These are phyloP conservation scores for Aristolochia fimbriata DNA, from an alignment of 164 flowering plant species.

Conservation along the genomic window DNA sequence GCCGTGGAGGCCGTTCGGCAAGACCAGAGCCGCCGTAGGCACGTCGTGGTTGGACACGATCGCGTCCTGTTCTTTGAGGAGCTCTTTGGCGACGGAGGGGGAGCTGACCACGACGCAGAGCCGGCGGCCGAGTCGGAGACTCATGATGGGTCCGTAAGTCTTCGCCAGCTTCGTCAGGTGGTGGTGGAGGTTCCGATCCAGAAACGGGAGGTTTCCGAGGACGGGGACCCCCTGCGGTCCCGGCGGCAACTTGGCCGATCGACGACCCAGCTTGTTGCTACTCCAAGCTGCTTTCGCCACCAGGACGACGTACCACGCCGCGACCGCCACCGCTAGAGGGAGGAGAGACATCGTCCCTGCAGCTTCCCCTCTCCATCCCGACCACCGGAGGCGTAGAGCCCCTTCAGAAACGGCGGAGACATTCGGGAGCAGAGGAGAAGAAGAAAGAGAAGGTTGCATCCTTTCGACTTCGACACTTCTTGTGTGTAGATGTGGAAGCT, in stretches of 20 bases:
- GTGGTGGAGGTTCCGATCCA: constrained; percentile 1
- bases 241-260: background rate
- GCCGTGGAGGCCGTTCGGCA: background rate
- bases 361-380: no score
- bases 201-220: constrained; percentile 3
- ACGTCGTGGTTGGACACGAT: constrained; percentile 7
- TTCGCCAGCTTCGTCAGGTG: background rate
- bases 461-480: no score
- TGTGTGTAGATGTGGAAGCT: no score
- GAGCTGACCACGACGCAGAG: constrained; percentile 6
- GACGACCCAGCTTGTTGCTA: no score
- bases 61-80: constrained; percentile 3
- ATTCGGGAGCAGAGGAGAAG: no score
- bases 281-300: no score
- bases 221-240: constrained; percentile 5
- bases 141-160: constrained; percentile 4
- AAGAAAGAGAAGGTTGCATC: no score
- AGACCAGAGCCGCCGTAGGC: background rate
- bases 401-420: no score
- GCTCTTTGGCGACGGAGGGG: constrained; percentile 5
- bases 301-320: no score
- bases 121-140: background rate
- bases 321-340: no score
- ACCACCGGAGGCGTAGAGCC: no score
- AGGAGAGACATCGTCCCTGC: no score